phyloP scores from a whole-genome alignment of 352 stramenopile species.

The Pythium rishiriense region DNA sequence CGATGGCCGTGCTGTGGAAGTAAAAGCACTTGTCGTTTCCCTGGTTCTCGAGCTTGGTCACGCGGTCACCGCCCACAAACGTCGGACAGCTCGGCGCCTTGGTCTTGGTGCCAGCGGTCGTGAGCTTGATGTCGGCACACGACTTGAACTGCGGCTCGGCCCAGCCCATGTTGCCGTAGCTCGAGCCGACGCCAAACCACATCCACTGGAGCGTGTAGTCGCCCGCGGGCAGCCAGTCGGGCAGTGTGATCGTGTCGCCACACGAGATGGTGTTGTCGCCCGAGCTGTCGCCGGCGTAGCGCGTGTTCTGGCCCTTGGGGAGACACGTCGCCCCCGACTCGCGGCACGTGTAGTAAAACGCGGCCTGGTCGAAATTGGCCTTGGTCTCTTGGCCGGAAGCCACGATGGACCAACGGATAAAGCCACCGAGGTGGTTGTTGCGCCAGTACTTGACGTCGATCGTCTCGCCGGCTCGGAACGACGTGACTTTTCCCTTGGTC shows the following conservation, averaged over 20 bases:
- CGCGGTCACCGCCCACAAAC: conserved; percentile 24
- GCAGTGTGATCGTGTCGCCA: conserved; percentile 25
- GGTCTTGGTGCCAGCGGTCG: conserved; percentile 2
- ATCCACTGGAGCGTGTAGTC: conserved; percentile 28
- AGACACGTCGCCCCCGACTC: conserved; percentile 29
- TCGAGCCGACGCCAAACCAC: conserved; percentile 22
- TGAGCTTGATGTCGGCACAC: conserved; percentile 26
- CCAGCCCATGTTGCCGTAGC: conserved; percentile 22
- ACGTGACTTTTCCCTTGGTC: conserved; percentile 17
- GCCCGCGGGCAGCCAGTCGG: conserved; percentile 15
- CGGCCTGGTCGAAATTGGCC: conserved; percentile 24
- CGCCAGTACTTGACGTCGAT: conserved; percentile 32
- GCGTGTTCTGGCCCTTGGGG: conserved; percentile 14
- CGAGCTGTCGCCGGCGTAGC: conserved; percentile 17
- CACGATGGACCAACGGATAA: conserved; percentile 34
- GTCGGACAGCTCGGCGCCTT: conserved; percentile 14
- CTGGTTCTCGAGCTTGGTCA: conserved; percentile 22
- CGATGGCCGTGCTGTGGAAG: conserved; percentile 24
- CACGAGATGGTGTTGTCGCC: conserved; percentile 21
- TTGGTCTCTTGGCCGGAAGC: conserved; percentile 26
- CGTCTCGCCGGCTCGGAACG: conserved; percentile 18
- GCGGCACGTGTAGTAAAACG: conserved; percentile 34
- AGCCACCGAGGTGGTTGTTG: conserved; percentile 37
- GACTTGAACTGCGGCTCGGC: conserved; percentile 23
- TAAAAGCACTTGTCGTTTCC: conserved; percentile 27